Conservation (phyloP, 1,139 yeast species). For the Kluyveromyces sp. region DNA sequence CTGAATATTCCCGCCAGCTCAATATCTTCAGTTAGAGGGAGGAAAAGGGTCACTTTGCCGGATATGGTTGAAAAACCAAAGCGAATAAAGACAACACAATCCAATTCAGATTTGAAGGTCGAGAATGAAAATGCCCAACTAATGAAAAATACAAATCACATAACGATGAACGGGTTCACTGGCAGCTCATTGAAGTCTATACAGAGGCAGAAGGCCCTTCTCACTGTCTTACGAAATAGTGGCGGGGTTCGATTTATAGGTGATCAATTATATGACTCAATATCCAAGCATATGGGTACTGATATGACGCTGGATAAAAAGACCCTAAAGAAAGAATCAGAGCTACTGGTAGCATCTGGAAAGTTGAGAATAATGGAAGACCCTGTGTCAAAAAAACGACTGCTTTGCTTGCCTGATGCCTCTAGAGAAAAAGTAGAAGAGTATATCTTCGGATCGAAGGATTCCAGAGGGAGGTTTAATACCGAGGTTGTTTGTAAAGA, state of each 20-base stretch:
- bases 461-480: slow-evolving; percentile 20
- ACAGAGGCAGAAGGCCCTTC: slow-evolving; percentile 29
- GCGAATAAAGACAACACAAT: slow-evolving; percentile 7
- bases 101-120: neutral
- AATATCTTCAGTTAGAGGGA: slow-evolving; percentile 18
- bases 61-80: neutral
- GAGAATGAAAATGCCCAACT: neutral
- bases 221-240: slow-evolving; percentile 21
- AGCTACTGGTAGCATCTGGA: slow-evolving; percentile 19
- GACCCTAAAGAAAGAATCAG: slow-evolving; percentile 29
- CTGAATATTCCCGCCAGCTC: slow-evolving; percentile 17
- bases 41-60: slow-evolving; percentile 16
- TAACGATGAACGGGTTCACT: slow-evolving; percentile 27
- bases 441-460: slow-evolving; percentile 23
- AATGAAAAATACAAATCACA: slow-evolving; percentile 10
- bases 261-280: slow-evolving; percentile 28
- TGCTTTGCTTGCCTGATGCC: slow-evolving; percentile 23
- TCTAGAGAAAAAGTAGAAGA: slow-evolving; percentile 16
- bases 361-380: slow-evolving; percentile 20
- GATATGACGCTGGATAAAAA: slow-evolving; percentile 29
- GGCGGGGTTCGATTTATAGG: slow-evolving; percentile 29
- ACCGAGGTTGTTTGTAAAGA: slow-evolving; percentile 27
- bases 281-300: slow-evolving; percentile 26
- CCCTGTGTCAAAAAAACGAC: slow-evolving; percentile 17
- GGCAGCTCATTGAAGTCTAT: slow-evolving; percentile 30